A percentile compares a stretch with the other conserved stretches of the same genome.
These are phyloP conservation scores for Hymenoscyphus repandus DNA, from an alignment of 2,329 filamentous ascomycete species.

Conservation along the genomic window DNA sequence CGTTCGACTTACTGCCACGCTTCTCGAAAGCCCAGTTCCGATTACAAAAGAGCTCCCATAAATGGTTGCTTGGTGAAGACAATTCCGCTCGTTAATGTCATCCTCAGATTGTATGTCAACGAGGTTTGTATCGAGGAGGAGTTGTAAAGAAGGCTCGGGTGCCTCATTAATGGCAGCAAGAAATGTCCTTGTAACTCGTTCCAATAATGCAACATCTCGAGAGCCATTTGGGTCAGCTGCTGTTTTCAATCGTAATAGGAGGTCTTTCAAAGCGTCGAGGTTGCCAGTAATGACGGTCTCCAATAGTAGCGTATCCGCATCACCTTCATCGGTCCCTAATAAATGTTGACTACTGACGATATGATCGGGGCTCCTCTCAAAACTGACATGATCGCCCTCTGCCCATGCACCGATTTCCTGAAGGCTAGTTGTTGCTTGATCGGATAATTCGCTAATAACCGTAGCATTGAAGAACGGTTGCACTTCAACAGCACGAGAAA, in stretches of 20 bases:
- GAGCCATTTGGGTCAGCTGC: constrained; percentile 51
- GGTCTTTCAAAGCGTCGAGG: constrained; percentile 68
- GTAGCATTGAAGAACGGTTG: constrained; percentile 98
- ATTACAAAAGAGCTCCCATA: constrained; percentile 81
- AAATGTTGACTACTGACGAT: constrained; percentile 62
- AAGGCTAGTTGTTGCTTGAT: constrained; percentile 92
- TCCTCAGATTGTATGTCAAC: constrained; percentile 93
- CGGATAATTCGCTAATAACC: constrained; percentile 92
- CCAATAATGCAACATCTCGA: constrained; percentile 52
- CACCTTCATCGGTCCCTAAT: constrained; percentile 75
- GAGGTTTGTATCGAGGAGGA: constrained; percentile 73
- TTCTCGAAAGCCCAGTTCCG: constrained; percentile 65
- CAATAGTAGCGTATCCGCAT: constrained; percentile 81
- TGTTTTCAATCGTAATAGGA: constrained; percentile 66
- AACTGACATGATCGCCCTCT: constrained; percentile 89
- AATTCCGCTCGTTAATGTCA: constrained; percentile 96
- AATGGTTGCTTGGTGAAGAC: constrained; percentile 92
- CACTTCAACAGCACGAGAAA: constrained; percentile 92
- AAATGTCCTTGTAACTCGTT: constrained; percentile 85
- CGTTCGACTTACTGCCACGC: constrained; percentile 71
- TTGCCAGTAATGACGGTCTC: constrained; percentile 85
- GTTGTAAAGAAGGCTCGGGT: constrained; percentile 66
- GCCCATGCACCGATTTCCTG: constrained; percentile 96
- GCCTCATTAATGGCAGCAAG: constrained; percentile 84
- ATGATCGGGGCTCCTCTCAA: constrained; percentile 56